Conservation (phyloP, 768 basidiomycete genomes). For the Cystofilobasidium ferigula region DNA sequence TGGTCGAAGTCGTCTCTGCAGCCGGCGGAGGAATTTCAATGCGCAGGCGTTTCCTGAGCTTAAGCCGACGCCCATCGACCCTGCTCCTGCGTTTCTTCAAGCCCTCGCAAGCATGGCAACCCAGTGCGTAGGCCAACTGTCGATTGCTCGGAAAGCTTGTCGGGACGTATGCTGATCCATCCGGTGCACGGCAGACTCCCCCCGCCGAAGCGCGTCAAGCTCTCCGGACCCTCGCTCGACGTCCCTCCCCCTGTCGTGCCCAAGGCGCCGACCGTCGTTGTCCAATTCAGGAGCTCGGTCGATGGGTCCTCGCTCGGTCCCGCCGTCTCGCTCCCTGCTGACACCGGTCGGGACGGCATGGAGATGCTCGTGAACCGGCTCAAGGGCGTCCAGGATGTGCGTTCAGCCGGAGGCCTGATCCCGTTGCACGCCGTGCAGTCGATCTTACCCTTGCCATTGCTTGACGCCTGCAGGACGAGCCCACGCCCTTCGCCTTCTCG, state of each 20-base stretch:
- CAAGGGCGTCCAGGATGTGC: conserved; percentile 50
- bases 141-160: background rate
- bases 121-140: background rate
- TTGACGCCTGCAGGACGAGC: conserved; percentile 12
- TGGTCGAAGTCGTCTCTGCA: too few species aligned
- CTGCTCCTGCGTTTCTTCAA: background rate
- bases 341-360: conserved; percentile 68
- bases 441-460: background rate
- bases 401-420: conserved; percentile 22
- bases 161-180: background rate
- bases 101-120: conserved; percentile 11
- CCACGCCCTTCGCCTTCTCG: conserved; percentile 24
- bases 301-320: conserved; percentile 73
- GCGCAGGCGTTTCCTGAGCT: too few species aligned
- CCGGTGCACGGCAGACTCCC: conserved; percentile 21
- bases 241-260: conserved; percentile 42
- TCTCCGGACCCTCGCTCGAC: conserved; percentile 36
- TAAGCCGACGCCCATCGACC: too few species aligned
- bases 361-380: conserved; percentile 84
- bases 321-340: conserved; percentile 76
- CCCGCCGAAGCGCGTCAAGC: conserved; percentile 27
- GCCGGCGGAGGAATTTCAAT: too few species aligned
- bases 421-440: background rate
- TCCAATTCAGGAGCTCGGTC: conserved; percentile 85
- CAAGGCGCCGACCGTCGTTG: conserved; percentile 51